Percentiles rank a stretch among this genome's conserved stretches.
Conservation (phyloP, 2,329 filamentous ascomycete genomes). For the Fusarium sp. region DNA sequence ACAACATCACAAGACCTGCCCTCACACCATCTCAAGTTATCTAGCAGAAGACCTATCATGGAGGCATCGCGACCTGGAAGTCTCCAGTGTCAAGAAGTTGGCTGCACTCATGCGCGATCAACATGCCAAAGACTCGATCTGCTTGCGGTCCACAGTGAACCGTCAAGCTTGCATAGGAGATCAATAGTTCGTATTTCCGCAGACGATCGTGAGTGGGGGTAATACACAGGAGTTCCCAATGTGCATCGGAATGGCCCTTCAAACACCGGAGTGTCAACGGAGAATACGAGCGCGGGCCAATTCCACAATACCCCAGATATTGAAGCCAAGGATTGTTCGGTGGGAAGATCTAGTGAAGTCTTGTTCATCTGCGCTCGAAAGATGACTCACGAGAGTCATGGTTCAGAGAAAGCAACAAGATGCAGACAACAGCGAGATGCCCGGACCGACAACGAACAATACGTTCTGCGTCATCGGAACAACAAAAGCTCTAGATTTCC, state of each 20-base stretch:
- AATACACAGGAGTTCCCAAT: constrained; percentile 21
- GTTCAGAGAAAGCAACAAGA: not conserved
- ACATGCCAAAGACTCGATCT: not conserved
- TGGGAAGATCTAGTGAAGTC: not conserved
- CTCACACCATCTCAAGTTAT: not conserved
- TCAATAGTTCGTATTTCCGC: constrained; percentile 18
- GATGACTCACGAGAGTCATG: not conserved
- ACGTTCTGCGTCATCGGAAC: constrained; percentile 1
- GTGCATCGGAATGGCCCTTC: constrained; percentile 24
- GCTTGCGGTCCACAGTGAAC: not conserved
- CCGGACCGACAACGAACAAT: not conserved
- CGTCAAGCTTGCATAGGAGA: not conserved
- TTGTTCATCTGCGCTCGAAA: not conserved
- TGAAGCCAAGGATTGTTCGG: not conserved
- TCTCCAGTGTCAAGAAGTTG: not conserved
- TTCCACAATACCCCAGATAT: constrained; percentile 10
- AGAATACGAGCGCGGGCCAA: not conserved
- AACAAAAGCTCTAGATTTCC: not conserved
- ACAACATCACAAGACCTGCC: not conserved
- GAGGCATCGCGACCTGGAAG: not conserved
- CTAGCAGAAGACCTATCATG: not conserved
- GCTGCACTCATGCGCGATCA: not conserved
- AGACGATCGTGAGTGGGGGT: constrained; percentile 26
- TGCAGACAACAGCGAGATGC: not conserved
- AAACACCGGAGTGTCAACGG: constrained; percentile 11